Evolutionary conservation across 306 rosid genomes (phyloP), one percentile per base, ranked within the genome.

Genomic region (Elaeagnus macrophylla): DNA sequence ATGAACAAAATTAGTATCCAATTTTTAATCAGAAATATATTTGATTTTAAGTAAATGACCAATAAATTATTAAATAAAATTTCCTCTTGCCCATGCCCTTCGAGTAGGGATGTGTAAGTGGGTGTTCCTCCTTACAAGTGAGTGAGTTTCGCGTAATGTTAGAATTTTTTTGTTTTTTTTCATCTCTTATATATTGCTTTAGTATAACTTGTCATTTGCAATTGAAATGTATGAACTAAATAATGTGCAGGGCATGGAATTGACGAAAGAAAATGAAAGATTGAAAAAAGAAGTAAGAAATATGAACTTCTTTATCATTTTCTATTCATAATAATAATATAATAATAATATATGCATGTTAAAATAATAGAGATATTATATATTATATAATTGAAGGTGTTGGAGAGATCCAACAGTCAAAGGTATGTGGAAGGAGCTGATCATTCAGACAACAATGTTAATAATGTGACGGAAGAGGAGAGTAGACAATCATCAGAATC

Each of bases 401-500:
- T 52, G 12, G 77, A 70, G 48, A 62, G 61, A 14, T 19, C 64
- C 25, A 52, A 59, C 8, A 72, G 78, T 1, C 39, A 48, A 44
- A 73, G 64, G 66, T 59, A 36, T 2, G 63, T 71, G 15, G 81
- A 57, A 8, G 56, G 32, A 0, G 86, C 32, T 25, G 32, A 25
- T 25, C 32, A 83, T 40, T 80, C 75, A 1, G 94, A 79, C 56
- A 62, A 55, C 49, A 1, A 73, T 10, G 47, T 67, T 14, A 51
- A 25, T 25, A 25, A 25, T 25, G 32, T 25, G 32, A 25, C 4
- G 32, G 32, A 25, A 5, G 32, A 11, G 6, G 94, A 84, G 64
- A 94, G 84, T 60, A 95, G 95, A 12, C 95, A 81, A 44, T 91
- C 99, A 17, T 91, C 96, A 3, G 95, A 82, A 64, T 86, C 95